A percentile compares a stretch with the other conserved stretches of the same genome.
Evolutionary conservation across 208 protist species (phyloP).

Genomic region (Phytomonas sp.): DNA sequence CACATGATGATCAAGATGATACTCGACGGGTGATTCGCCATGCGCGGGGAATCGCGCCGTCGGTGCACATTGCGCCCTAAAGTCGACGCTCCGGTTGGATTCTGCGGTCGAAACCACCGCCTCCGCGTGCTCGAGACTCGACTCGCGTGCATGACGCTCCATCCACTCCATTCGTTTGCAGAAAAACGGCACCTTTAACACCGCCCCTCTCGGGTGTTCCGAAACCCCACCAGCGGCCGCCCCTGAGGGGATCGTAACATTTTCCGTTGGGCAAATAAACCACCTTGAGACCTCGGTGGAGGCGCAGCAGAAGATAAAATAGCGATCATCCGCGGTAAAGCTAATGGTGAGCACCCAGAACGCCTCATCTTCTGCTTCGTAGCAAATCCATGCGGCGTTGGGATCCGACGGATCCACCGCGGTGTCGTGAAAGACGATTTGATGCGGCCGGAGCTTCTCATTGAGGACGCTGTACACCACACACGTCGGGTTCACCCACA

Average conservation of each 20-base stretch:
- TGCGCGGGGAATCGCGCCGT: not conserved
- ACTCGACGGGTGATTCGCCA: slow-evolving; percentile 18
- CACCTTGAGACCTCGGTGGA: slow-evolving; percentile 43
- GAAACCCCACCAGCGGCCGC: not conserved
- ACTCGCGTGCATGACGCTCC: not conserved
- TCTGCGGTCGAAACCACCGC: not conserved
- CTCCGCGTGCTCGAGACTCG: not conserved
- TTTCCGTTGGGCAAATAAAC: slow-evolving; percentile 21
- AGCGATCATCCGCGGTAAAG: slow-evolving; percentile 44
- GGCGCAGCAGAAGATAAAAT: slow-evolving; percentile 33
- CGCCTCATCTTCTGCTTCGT: slow-evolving; percentile 46
- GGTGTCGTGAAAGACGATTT: slow-evolving; percentile 58
- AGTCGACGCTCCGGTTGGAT: not conserved
- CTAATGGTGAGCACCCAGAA: slow-evolving; percentile 43
- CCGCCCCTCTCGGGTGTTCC: not conserved
- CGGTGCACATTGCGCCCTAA: not conserved
- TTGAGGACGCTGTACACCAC: slow-evolving; percentile 58
- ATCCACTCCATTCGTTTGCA: not conserved
- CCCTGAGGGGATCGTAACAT: not conserved
- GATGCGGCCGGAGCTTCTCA: slow-evolving; percentile 36
- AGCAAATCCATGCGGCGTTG: slow-evolving; percentile 21
- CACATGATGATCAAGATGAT: slow-evolving; percentile 56
- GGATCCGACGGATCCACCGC: slow-evolving; percentile 9
- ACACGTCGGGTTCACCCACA: slow-evolving; percentile 33
- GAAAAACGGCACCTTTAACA: not conserved